Evolutionary conservation across 1,284 basidiomycete genomes (phyloP), one percentile per base, ranked within the genome.

Genomic region (Pisolithus thermaeus): DNA sequence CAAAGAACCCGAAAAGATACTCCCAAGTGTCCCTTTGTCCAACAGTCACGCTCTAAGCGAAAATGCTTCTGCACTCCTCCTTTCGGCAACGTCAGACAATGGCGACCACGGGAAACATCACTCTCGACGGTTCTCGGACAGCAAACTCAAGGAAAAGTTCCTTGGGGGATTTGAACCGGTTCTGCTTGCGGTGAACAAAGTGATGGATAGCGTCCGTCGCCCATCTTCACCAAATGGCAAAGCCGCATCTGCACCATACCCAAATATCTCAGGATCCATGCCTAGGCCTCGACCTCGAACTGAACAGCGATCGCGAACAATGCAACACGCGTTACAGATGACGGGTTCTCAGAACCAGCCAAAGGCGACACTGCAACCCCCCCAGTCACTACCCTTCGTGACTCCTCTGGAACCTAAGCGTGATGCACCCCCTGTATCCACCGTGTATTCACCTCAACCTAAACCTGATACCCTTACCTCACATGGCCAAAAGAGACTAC

Each of bases 241-340:
- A 54, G 49, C 59, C 44, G 16, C 58, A 57, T 5, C 61, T 54
- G 7, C 14, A 3, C 66, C 69, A 1, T 62, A 70, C n/a, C 70
- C 71, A 18, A 59, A 35, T 35, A 35, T 61, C 16, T 69, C 75
- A 8, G 69, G 75, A 11, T 22, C 52, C n/a, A 73, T 77, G 65
- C 68, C 73, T 3, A 60, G 69, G 44, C 76, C 78, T 1, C 23
- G 56, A 20, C 55, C 59, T 23, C 47, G 57, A 11, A 50, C 47
- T 14, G 52, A 60, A 9, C 61, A 59, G 45, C 69, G 68, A 25
- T 86, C 83, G 7, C 65, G 75, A 56, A 84, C 84, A 4, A 81
- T 84, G 83, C 76, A 79, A 53, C 73, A 80, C 58, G 84, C 85
- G 7, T 67, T 80, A n/a, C 44, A 36, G 18, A 46, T 35, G 30